phyloP scores from a whole-genome alignment of 495 filamentous ascomycete genomes.

The Penicillium daleae region DNA sequence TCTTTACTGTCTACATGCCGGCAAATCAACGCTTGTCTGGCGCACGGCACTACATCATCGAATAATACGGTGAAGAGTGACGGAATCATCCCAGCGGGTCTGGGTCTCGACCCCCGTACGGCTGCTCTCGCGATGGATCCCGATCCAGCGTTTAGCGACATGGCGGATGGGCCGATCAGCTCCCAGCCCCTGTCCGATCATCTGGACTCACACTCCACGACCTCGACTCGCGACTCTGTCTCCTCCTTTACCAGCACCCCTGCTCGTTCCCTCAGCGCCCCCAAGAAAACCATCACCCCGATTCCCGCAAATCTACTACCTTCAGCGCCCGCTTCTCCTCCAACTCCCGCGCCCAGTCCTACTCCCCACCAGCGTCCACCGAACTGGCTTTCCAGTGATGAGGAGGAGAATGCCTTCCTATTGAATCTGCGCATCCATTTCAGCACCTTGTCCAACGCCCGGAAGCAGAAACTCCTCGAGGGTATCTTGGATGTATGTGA shows the following conservation, averaged over 20 bases:
- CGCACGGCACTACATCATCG: neutral
- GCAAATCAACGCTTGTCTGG: neutral
- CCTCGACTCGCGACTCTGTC: slow-evolving; percentile 38
- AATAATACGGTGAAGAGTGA: neutral
- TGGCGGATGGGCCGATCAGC: slow-evolving; percentile 36
- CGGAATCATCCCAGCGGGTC: neutral
- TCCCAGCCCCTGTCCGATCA: slow-evolving; percentile 37
- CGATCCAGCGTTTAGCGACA: slow-evolving; percentile 37
- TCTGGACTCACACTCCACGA: slow-evolving; percentile 36
- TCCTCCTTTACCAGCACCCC: slow-evolving; percentile 43
- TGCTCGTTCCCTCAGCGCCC: slow-evolving; percentile 55
- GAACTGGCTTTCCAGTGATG: slow-evolving; percentile 61
- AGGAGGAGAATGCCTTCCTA: slow-evolving; percentile 59
- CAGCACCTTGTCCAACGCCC: slow-evolving; percentile 52
- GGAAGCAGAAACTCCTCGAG: slow-evolving; percentile 69
- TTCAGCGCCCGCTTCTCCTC: slow-evolving; percentile 69
- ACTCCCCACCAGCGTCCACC: slow-evolving; percentile 63
- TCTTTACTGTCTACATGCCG: neutral
- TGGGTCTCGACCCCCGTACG: slow-evolving; percentile 11
- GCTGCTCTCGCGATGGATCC: slow-evolving; percentile 34
- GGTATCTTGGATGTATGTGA: slow-evolving; percentile 90
- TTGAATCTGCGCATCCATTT: slow-evolving; percentile 60
- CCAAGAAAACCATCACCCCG: slow-evolving; percentile 52
- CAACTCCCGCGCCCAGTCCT: slow-evolving; percentile 70
- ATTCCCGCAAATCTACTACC: slow-evolving; percentile 64